Evolutionary conservation across 805 yeast genomes (phyloP).

Genomic region (Clavispora fructus): DNA sequence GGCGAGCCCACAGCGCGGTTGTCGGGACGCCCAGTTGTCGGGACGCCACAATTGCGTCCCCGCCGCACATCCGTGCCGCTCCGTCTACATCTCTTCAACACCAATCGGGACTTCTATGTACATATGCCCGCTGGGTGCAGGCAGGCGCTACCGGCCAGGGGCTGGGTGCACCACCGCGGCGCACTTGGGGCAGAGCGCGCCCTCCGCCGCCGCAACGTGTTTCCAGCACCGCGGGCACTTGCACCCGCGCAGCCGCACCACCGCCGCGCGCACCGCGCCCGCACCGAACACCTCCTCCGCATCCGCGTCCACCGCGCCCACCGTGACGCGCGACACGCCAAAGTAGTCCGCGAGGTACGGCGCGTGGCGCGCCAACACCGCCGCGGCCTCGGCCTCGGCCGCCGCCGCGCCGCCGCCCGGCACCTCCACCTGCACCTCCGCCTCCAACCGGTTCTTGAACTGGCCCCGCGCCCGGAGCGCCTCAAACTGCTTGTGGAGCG

Average conservation of each 20-base stretch:
- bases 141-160: no score
- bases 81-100: no score
- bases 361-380: constrained; percentile 18
- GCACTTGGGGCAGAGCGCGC: constrained; percentile 66
- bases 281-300: not conserved
- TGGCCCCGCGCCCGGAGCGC: constrained; percentile 48
- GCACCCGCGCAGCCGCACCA: constrained; percentile 4
- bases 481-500: constrained; percentile 50
- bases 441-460: constrained; percentile 57
- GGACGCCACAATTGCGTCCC: no score
- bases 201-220: constrained; percentile 46
- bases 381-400: constrained; percentile 2
- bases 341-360: constrained; percentile 40
- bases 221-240: constrained; percentile 98
- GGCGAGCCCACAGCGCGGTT: no score
- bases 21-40: no score
- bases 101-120: no score
- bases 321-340: constrained; percentile 53
- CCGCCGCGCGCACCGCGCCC: not conserved
- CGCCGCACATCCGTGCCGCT: no score
- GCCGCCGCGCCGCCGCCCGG: no score
- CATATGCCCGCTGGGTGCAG: no score
- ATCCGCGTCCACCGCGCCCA: not conserved
- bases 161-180: constrained; percentile 36
- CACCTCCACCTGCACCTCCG: constrained; percentile 35